Evolutionary conservation across 163 green algal species (phyloP), one percentile per base, ranked within the genome.

Genomic region (Prototheca wickerhamii): DNA sequence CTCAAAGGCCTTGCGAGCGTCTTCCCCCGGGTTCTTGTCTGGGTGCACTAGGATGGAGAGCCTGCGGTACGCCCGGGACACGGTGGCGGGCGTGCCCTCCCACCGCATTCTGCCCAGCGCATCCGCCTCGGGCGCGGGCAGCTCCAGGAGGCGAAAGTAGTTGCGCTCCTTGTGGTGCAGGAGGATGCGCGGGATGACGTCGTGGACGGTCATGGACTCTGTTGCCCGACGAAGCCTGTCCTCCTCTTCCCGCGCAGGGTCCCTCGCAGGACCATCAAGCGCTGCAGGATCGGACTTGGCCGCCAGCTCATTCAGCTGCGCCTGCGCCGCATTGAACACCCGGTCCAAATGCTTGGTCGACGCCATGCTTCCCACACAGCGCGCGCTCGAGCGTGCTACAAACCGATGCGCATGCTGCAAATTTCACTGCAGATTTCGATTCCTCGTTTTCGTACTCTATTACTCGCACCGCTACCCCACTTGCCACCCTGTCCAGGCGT

Each of bases 1-100:
- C 59, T 92, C 85, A 73, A 92, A 92, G 2, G 85, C 84, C 32
- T 67, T 52, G 0, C 82, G 69, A 2, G 86, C 81, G 3, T 87
- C 80, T 20, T 82, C 74, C 1, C 82, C 77, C 12, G 77, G 79
- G 67, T 89, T 85, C 57, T 91, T 92, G 61, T 92, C 86, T 4
- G 86, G 86, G 33, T 93, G 86, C 58, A 93, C 84, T 29, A 87
- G 71, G 6, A 91, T 67, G 4, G 84, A 89, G 32, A 93, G 69
- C 62, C 77, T 82, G 18, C 86, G 64, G 60, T 89, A 93, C 0
- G 86, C 83, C 26, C 69, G 74, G 21, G 74, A 86, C 12, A 92
- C 76, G 10, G 89, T 79, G 21, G 40, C 53, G 10, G 73, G 28
- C 1, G 59, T 82, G 42, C 78, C 76, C 5, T 31, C n/a, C 86